These are phyloP conservation scores for Lipomyces starkeyi DNA, from an alignment of 805 yeast species.

Conservation along the genomic window DNA sequence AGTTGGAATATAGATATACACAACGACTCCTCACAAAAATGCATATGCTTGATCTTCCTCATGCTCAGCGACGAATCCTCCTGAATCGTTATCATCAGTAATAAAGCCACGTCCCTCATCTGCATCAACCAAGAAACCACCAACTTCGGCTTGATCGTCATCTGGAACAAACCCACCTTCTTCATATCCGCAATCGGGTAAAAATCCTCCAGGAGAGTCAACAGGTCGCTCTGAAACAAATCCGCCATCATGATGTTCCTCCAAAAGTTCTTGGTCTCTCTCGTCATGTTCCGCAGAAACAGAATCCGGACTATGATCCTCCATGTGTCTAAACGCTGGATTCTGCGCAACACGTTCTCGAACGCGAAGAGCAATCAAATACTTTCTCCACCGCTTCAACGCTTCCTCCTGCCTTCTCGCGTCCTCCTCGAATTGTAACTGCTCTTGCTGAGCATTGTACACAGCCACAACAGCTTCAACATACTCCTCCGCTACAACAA, in stretches of 20 bases:
- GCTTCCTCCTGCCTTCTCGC: slow-evolving; percentile 36
- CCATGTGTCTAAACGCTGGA: slow-evolving; percentile 35
- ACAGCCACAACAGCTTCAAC: slow-evolving; percentile 65
- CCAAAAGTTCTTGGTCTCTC: neutral
- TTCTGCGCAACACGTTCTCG: slow-evolving; percentile 36
- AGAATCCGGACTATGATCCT: slow-evolving; percentile 17
- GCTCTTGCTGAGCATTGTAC: slow-evolving; percentile 32
- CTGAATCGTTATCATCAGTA: slow-evolving; percentile 10
- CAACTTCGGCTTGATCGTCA: slow-evolving; percentile 1
- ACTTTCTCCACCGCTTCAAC: slow-evolving; percentile 47
- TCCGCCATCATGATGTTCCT: neutral
- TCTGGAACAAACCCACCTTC: slow-evolving; percentile 12
- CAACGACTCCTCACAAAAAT: neutral
- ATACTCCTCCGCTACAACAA: slow-evolving; percentile 69
- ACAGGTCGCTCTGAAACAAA: neutral
- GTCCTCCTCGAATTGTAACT: slow-evolving; percentile 26
- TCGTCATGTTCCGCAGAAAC: slow-evolving; percentile 16
- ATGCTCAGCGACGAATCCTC: slow-evolving; percentile 14
- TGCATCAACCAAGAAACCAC: slow-evolving; percentile 5
- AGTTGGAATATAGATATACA: neutral
- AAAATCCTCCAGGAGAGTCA: neutral
- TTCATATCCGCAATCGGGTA: slow-evolving; percentile 9
- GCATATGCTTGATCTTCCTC: slow-evolving; percentile 15
- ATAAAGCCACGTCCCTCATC: slow-evolving; percentile 20
- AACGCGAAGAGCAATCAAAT: slow-evolving; percentile 45